phyloP scores from a whole-genome alignment of 805 yeast genomes.

The Candida xiaguanensis region DNA sequence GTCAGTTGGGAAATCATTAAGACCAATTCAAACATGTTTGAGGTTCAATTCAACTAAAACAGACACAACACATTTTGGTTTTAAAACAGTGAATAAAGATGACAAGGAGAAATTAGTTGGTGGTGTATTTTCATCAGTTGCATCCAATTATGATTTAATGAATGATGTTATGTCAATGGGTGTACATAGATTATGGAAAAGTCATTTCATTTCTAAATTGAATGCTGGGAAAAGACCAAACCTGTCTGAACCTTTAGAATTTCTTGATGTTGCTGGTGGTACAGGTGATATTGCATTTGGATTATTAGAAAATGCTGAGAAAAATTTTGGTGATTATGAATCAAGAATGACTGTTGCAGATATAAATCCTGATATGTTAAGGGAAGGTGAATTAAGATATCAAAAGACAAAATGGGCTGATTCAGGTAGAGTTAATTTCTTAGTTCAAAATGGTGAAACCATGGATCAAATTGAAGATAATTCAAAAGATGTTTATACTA shows the following conservation, averaged over 20 bases:
- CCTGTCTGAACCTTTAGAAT: conserved; percentile 68
- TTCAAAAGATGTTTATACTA: conserved; percentile 92
- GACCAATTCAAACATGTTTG: not conserved
- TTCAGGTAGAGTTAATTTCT: conserved; percentile 62
- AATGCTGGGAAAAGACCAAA: conserved; percentile 95
- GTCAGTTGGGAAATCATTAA: conserved; percentile 2
- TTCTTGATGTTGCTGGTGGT: conserved; percentile 97
- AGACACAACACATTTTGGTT: conserved; percentile 90
- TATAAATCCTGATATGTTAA: conserved; percentile 93
- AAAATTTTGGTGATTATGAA: conserved; percentile 64
- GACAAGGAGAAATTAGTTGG: conserved; percentile 83
- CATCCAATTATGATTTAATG: conserved; percentile 92
- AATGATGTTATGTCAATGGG: conserved; percentile 98
- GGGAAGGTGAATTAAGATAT: conserved; percentile 83
- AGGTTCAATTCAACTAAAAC: conserved; percentile 1
- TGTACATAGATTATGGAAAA: conserved; percentile 92
- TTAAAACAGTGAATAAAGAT: conserved; percentile 69
- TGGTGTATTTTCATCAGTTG: conserved; percentile 90
- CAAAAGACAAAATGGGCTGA: conserved; percentile 58
- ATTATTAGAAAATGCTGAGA: conserved; percentile 82
- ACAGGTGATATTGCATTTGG: conserved; percentile 98
- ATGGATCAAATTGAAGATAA: conserved; percentile 79
- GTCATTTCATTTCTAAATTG: conserved; percentile 77
- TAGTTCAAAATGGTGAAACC: conserved; percentile 90
- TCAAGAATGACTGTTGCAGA: conserved; percentile 90